Conservation (phyloP, 2,329 filamentous ascomycete genomes). For the Penicillium occitanis region DNA sequence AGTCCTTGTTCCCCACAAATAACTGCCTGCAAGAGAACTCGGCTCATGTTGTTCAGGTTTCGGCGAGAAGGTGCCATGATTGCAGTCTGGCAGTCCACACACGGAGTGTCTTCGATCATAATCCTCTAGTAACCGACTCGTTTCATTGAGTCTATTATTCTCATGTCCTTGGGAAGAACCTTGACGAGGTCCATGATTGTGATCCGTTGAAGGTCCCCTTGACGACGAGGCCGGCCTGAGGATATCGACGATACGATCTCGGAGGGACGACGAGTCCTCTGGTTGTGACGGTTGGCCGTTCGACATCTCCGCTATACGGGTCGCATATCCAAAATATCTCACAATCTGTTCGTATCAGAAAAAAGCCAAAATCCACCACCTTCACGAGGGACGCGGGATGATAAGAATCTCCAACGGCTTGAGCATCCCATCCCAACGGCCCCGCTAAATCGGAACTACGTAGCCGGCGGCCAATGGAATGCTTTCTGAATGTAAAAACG, state of each 20-base stretch:
- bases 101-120: constrained; percentile 38
- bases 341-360: not conserved
- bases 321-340: constrained; percentile 2
- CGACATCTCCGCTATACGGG: constrained; percentile 13
- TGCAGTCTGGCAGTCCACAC: constrained; percentile 53
- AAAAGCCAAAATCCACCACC: not conserved
- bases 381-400: not conserved
- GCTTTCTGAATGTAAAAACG: not conserved
- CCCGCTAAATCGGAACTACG: not conserved
- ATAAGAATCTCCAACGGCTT: constrained; percentile 7
- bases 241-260: constrained; percentile 33
- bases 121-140: constrained; percentile 41
- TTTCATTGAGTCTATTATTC: constrained; percentile 26
- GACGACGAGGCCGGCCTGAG: constrained; percentile 29
- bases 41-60: constrained; percentile 54
- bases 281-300: constrained; percentile 12
- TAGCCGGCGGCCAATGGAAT: constrained; percentile 14
- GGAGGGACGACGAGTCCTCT: constrained; percentile 24
- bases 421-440: constrained; percentile 1
- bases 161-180: not conserved
- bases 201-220: constrained; percentile 18
- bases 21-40: constrained; percentile 31
- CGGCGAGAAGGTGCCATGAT: constrained; percentile 76
- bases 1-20: constrained; percentile 24
- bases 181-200: not conserved